Percentiles rank a stretch among this genome's conserved stretches.
Evolutionary conservation across 352 stramenopile species (phyloP).

Genomic region (Phytopythium cucurbitacearum): DNA sequence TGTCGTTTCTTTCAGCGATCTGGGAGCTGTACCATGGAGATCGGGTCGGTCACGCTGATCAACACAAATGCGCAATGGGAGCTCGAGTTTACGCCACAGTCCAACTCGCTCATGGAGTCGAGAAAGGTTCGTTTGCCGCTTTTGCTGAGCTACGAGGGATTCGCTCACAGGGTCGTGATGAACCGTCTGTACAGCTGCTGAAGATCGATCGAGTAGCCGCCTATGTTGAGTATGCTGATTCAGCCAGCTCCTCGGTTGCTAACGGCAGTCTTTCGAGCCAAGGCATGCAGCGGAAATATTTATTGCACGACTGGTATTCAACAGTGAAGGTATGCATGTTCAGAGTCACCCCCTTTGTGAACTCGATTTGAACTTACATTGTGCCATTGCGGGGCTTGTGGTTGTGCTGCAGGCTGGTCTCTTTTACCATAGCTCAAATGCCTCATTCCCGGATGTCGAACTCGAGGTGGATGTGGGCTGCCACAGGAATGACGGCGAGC

Average conservation of each 20-base stretch:
- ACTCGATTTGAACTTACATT: background rate
- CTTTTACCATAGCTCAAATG: constrained; percentile 74
- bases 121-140: constrained; percentile 50
- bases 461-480: constrained; percentile 62
- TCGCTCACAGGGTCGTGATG: background rate
- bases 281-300: constrained; percentile 47
- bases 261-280: constrained; percentile 4
- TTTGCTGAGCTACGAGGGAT: background rate
- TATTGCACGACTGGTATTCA: constrained; percentile 83
- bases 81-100: constrained; percentile 69
- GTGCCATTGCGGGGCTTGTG: background rate
- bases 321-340: constrained; percentile 54
- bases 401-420: constrained; percentile 38
- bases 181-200: constrained; percentile 35
- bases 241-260: background rate
- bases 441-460: constrained; percentile 79
- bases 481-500: constrained; percentile 16
- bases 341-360: background rate
- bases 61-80: constrained; percentile 79
- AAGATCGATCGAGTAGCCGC: constrained; percentile 56
- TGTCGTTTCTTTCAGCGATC: constrained; percentile 32
- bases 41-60: constrained; percentile 60
- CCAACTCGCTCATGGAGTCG: constrained; percentile 69
- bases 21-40: constrained; percentile 63
- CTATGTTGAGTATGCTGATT: constrained; percentile 65